Evolutionary conservation across 2,329 filamentous ascomycete genomes (phyloP), one percentile per base, ranked within the genome.

Genomic region (Tolypocladium guangdongense): DNA sequence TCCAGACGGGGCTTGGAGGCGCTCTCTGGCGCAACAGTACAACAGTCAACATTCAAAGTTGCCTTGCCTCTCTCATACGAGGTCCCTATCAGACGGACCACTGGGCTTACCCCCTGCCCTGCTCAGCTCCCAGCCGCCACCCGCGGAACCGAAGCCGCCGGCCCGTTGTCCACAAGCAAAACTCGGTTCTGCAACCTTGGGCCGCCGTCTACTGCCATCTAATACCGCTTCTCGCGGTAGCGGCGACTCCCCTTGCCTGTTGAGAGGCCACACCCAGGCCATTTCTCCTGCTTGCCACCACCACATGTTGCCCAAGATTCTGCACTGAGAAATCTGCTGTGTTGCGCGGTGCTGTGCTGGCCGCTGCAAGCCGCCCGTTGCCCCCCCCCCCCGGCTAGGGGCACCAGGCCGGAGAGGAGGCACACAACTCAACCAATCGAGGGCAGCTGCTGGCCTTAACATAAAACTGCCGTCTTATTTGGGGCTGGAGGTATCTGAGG

Each of bases 131-230:
- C n/a, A 27, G 33, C 48, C 20, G 48, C 48, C 35, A 38, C 51
- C 43, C 39, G 54, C 51, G 54, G 54, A 49, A 53, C 35, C 27
- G 46, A 48, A 16, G 46, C 54, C 47, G 49, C 54, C 43, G 32
- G n/a, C 48, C 51, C 20, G 47, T 32, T 54, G 43, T 49, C 45
- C 52, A 47, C 43, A 43, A 32, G 35, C 53, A 22, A 30, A 14
- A 30, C 16, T 27, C 46, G 45, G 54, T 49, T 56, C 38, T 49
- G 49, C 24, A 50, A 36, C n/a, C 49, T 35, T 51, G 54, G 37
- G 43, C 54, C 36, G 41, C 39, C 30, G 24, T 45, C 51, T 54
- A n/a, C n/a, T n/a, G n/a, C n/a, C n/a, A n/a, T n/a, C n/a, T n/a
- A n/a, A n/a, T n/a, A n/a, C 43, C 35, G 37, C 22, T 32, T 37